Percentiles rank a stretch among this genome's conserved stretches.
phyloP scores from a whole-genome alignment of 257 asterid genomes.

The Agastache rugosa region DNA sequence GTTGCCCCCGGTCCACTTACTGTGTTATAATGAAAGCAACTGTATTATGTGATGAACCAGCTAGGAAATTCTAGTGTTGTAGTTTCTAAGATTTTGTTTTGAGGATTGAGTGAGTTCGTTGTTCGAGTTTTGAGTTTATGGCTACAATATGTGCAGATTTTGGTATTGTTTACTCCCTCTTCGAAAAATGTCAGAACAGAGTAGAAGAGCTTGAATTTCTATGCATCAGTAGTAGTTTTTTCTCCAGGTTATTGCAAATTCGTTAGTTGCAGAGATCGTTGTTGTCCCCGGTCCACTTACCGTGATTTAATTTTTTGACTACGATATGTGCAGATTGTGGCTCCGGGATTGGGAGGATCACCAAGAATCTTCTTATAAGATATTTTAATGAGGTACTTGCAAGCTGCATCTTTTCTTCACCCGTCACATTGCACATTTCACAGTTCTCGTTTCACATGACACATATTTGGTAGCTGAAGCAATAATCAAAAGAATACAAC shows the following conservation, averaged over 20 bases:
- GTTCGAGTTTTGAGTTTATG: constrained; percentile 24
- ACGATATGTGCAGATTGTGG: constrained; percentile 79
- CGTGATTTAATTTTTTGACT: constrained; percentile 27
- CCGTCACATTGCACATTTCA: not conserved
- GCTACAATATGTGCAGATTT: constrained; percentile 40
- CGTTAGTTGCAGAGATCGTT: not conserved
- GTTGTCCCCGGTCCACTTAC: not conserved
- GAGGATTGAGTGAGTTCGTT: not conserved
- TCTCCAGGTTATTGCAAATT: not conserved
- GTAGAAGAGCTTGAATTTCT: not conserved
- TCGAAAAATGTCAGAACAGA: not conserved
- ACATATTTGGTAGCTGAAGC: not conserved
- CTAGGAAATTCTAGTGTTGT: not conserved
- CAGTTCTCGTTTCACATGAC: not conserved
- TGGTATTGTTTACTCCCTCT: constrained; percentile 51
- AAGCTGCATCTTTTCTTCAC: not conserved
- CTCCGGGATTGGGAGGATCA: constrained; percentile 90
- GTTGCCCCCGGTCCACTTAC: not conserved
- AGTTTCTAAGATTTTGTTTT: constrained; percentile 4
- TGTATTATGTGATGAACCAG: not conserved
- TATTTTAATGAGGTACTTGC: constrained; percentile 77
- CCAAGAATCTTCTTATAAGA: constrained; percentile 83
- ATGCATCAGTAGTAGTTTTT: not conserved
- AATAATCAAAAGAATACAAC: not conserved
- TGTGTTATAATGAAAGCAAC: not conserved